Evolutionary conservation across 1,284 basidiomycete species (phyloP).

Genomic region (Fistulinella cinereoalba): DNA sequence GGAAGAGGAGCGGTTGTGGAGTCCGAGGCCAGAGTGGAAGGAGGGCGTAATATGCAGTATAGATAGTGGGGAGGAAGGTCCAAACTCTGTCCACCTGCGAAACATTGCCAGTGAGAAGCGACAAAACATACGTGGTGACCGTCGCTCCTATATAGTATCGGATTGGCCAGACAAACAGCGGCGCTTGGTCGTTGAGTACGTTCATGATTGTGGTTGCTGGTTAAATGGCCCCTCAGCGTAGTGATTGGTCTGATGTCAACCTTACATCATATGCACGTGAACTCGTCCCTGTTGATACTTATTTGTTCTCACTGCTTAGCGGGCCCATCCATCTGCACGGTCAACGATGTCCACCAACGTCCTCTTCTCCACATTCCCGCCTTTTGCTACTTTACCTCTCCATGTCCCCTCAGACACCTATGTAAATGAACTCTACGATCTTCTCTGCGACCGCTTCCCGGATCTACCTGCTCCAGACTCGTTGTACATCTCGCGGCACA

Average conservation of each 20-base stretch:
- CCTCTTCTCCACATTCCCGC: conserved; percentile 71
- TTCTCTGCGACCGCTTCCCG: conserved; percentile 58
- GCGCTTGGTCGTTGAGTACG: conserved; percentile 21
- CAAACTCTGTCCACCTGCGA: conserved; percentile 81
- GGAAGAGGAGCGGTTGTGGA: conserved; percentile 45
- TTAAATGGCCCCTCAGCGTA: conserved; percentile 1
- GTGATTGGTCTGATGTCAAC: conserved; percentile 3
- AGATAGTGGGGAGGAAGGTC: conserved; percentile 80
- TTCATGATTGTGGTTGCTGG: conserved; percentile 4
- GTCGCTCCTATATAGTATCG: conserved; percentile 57
- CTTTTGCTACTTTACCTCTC: conserved; percentile 71
- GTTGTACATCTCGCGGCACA: conserved; percentile 53
- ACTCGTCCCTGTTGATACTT: too few species aligned
- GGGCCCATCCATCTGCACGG: too few species aligned
- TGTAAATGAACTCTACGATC: conserved; percentile 48
- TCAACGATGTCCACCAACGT: conserved; percentile 55
- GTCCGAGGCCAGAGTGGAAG: conserved; percentile 60
- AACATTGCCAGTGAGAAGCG: conserved; percentile 73
- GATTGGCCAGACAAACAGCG: conserved; percentile 55
- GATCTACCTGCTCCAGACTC: conserved; percentile 49
- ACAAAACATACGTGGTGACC: conserved; percentile 50
- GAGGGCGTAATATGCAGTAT: conserved; percentile 72
- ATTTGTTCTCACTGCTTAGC: too few species aligned
- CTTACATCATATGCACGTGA: too few species aligned
- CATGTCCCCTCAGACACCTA: conserved; percentile 51